Evolutionary conservation across 2,329 filamentous ascomycete genomes (phyloP), one percentile per base, ranked within the genome.

Genomic region (Thelonectria rubi): DNA sequence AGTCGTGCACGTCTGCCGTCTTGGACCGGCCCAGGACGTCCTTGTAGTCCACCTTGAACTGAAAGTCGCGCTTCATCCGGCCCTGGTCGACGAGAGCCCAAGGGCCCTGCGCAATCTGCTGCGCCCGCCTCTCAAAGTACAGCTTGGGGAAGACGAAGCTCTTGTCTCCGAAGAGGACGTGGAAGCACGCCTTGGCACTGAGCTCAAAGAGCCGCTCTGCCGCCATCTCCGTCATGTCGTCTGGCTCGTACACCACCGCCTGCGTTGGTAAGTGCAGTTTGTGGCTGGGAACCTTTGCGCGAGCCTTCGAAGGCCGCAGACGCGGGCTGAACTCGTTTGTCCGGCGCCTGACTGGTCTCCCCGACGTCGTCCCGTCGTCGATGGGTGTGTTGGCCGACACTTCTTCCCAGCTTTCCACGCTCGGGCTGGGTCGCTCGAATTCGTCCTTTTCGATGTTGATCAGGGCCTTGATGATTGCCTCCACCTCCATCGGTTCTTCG

Each of bases 161-260:
- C 79, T 94, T 97, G 77, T 99, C 95, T 39, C 95, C 95, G 76
- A 98, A 99, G 53, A 99, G 85, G 15, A 98, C 92, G 73, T 98
- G 94, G 76, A 98, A 99, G 60, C 97, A 88, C 0, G 92, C 93
- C 76, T 99, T 98, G 48, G 95, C 91, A 65, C 92, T 96, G 63
- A 98, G 89, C 67, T 96, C 91, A 75, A 97, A 97, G 66, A 93
- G 86, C 63, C 91, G 88, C 75, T 97, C 92, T 1, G 91, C 87
- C 8, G 90, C 89, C 67, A 90, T 85, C 65, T 86, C 84, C 54
- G 89, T 87, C 86, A 97, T 94, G 55, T 90, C 92, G 63, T 91
- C 86, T 1, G 95, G 95, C 60, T 93, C 90, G 74, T 94, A 97
- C 11, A 91, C 81, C 2, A 97, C 91, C 2, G 94, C 89, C 55